These are phyloP conservation scores for Priceomyces castillae DNA, from an alignment of 805 yeast species.

Conservation along the genomic window DNA sequence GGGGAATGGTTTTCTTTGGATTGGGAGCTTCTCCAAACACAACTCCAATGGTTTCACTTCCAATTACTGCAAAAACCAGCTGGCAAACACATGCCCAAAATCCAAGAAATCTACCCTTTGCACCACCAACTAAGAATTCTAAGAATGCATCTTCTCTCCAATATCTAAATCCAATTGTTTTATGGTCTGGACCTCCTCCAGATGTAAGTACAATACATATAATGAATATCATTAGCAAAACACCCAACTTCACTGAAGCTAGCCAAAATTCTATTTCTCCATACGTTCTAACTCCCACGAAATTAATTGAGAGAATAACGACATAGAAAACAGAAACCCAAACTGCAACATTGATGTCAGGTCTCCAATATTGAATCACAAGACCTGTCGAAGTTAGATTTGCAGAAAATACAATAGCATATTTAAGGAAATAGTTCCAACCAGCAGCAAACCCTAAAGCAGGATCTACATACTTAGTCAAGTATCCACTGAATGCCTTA, in stretches of 20 bases:
- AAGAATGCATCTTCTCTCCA: constrained; percentile 9
- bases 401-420: constrained; percentile 5
- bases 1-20: constrained; percentile 23
- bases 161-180: constrained; percentile 8
- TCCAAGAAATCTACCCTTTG: constrained; percentile 34
- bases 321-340: constrained; percentile 9
- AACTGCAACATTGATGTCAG: constrained; percentile 9
- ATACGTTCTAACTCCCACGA: constrained; percentile 8
- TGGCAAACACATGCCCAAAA: constrained; percentile 34
- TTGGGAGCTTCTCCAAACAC: constrained; percentile 16
- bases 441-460: constrained; percentile 53
- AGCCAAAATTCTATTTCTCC: constrained; percentile 12
- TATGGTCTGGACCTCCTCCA: constrained; percentile 9
- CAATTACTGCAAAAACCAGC: constrained; percentile 30
- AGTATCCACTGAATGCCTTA: constrained; percentile 62
- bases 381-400: constrained; percentile 5
- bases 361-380: constrained; percentile 10
- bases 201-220: constrained; percentile 6
- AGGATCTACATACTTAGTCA: constrained; percentile 57
- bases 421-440: constrained; percentile 25
- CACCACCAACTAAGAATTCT: constrained; percentile 16
- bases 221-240: constrained; percentile 6
- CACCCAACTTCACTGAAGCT: constrained; percentile 5
- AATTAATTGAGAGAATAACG: constrained; percentile 3
- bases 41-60: constrained; percentile 10